Evolutionary conservation across 2,329 filamentous ascomycete genomes (phyloP).

Genomic region (Aspergillus sclerotialis): DNA sequence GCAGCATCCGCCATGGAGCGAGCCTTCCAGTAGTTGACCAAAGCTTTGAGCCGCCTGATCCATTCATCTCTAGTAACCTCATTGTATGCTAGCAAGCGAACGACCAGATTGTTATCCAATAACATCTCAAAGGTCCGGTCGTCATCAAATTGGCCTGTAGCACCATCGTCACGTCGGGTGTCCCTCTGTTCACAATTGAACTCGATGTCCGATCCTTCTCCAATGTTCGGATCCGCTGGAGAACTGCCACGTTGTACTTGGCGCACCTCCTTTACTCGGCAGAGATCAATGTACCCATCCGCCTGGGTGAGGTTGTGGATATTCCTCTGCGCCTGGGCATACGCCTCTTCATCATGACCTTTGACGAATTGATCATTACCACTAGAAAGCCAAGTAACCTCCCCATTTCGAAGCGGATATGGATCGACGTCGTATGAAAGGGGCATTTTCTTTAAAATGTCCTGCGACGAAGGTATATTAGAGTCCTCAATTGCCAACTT

Average conservation of each 20-base stretch:
- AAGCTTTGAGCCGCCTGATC: constrained; percentile 50
- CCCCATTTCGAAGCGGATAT: constrained; percentile 47
- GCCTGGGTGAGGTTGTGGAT: constrained; percentile 51
- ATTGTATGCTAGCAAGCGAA: constrained; percentile 56
- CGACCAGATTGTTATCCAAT: constrained; percentile 54
- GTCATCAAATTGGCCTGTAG: constrained; percentile 47
- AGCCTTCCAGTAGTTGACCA: constrained; percentile 57
- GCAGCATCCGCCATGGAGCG: constrained; percentile 51
- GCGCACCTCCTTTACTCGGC: constrained; percentile 51
- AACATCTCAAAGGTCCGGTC: constrained; percentile 56
- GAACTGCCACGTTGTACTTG: constrained; percentile 46
- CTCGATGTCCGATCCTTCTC: constrained; percentile 48
- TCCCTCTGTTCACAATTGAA: constrained; percentile 46
- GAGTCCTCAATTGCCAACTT: constrained; percentile 40
- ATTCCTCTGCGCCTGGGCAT: constrained; percentile 52
- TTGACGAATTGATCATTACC: constrained; percentile 41
- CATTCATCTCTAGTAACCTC: constrained; percentile 53
- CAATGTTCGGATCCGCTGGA: constrained; percentile 47
- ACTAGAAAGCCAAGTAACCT: constrained; percentile 51
- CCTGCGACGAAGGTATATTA: constrained; percentile 46
- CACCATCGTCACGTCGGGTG: constrained; percentile 45
- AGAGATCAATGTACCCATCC: constrained; percentile 60
- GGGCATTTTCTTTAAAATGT: constrained; percentile 52
- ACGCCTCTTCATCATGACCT: constrained; percentile 52
- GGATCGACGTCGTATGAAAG: constrained; percentile 57